Percentiles rank a stretch among this genome's conserved stretches.
These are phyloP conservation scores for Teunomyces aglyptinius DNA, from an alignment of 805 yeast genomes.

Conservation along the genomic window DNA sequence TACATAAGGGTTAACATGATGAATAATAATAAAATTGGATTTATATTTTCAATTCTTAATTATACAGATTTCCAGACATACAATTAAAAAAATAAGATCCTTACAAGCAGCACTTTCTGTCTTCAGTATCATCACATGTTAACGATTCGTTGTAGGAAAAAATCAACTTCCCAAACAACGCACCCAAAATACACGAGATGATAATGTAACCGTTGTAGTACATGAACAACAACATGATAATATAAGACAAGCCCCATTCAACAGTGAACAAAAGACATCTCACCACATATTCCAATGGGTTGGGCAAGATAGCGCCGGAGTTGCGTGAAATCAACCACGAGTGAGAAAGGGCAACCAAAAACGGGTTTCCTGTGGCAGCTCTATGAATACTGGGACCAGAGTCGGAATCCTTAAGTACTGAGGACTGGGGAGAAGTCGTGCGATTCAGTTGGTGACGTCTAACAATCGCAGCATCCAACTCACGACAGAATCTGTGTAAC, in stretches of 20 bases:
- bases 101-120: conserved; percentile 25
- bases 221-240: conserved; percentile 73
- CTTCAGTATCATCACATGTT: conserved; percentile 16
- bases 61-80: no score
- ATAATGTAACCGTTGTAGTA: conserved; percentile 70
- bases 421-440: background rate
- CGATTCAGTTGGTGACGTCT: conserved; percentile 7
- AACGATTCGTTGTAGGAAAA: conserved; percentile 48
- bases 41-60: background rate
- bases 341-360: conserved; percentile 28
- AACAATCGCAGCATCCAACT: conserved; percentile 45
- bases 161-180: conserved; percentile 54
- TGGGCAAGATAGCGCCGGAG: conserved; percentile 35
- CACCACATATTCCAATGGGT: conserved; percentile 48
- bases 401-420: background rate
- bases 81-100: no score
- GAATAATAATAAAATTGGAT: background rate
- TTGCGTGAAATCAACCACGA: conserved; percentile 27
- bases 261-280: conserved; percentile 51
- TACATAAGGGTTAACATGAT: conserved; percentile 12
- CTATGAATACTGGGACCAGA: background rate
- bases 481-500: conserved; percentile 54
- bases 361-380: conserved; percentile 15
- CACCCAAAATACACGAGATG: conserved; percentile 62
- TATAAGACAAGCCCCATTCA: conserved; percentile 63